Conservation (phyloP, 2,329 filamentous ascomycete genomes). For the Orbilia blumenaviensis region DNA sequence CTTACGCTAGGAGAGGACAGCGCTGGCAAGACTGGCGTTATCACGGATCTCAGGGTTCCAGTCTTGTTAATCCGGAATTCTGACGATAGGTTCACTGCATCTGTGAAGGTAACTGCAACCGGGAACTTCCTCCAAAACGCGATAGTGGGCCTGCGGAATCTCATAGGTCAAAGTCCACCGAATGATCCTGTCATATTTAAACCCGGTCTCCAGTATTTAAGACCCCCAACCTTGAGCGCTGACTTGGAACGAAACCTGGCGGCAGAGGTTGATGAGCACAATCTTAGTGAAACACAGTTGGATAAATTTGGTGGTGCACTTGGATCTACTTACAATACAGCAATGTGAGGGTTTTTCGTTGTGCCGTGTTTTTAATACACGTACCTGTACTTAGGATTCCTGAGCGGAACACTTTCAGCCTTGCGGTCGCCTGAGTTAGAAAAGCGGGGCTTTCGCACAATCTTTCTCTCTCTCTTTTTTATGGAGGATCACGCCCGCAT, state of each 20-base stretch:
- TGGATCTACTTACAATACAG: neutral
- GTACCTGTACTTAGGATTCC: too few species aligned
- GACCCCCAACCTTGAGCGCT: neutral
- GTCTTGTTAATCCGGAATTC: neutral
- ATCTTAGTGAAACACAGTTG: neutral
- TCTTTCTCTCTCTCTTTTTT: too few species aligned
- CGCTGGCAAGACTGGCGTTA: neutral
- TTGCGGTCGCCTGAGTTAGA: too few species aligned
- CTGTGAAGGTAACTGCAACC: neutral
- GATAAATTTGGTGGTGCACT: neutral
- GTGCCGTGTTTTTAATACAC: too few species aligned
- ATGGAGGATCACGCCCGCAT: too few species aligned
- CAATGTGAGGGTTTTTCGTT: too few species aligned
- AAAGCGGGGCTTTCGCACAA: too few species aligned
- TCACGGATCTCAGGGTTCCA: neutral
- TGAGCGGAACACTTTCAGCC: too few species aligned
- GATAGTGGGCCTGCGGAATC: neutral
- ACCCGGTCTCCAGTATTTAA: neutral
- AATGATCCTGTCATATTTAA: conserved; percentile 7
- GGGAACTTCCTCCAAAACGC: neutral
- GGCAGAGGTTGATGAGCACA: neutral
- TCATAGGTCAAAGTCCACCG: neutral
- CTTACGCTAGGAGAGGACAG: neutral
- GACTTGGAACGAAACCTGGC: neutral
- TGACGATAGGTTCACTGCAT: neutral